Conservation (phyloP, 164 flowering plant species). For the Cinnamomum micranthum region DNA sequence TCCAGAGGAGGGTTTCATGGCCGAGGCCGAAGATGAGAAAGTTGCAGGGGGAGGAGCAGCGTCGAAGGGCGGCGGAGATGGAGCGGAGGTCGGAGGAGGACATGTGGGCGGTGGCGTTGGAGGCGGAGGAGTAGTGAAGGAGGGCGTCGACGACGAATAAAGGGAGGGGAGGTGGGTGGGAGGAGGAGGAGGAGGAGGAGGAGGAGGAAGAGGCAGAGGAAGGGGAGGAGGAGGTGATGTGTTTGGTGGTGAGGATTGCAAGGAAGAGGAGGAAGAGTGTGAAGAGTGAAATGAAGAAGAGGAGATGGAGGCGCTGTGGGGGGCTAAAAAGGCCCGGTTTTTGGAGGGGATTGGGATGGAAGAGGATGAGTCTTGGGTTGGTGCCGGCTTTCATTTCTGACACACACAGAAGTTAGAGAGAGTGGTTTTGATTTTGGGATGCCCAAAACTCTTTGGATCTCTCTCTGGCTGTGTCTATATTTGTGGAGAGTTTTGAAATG, state of each 20-base stretch:
- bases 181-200: no score
- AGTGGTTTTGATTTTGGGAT: no score
- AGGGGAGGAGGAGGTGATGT: slow-evolving; percentile 12
- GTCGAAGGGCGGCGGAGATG: slow-evolving; percentile 43
- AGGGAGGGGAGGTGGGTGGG: slow-evolving; percentile 22
- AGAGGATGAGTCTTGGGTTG: slow-evolving; percentile 26
- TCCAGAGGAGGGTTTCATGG: slow-evolving; percentile 83
- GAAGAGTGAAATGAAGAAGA: slow-evolving; percentile 56
- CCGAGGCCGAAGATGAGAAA: slow-evolving; percentile 82
- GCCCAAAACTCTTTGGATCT: no score
- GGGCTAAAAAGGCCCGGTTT: slow-evolving; percentile 32
- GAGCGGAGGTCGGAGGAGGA: slow-evolving; percentile 43
- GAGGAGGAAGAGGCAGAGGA: background rate
- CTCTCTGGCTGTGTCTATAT: no score
- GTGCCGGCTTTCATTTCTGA: slow-evolving; percentile 8
- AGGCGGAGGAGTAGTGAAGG: slow-evolving; percentile 57
- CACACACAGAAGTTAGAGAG: no score
- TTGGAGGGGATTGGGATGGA: slow-evolving; percentile 26
- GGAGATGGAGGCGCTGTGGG: slow-evolving; percentile 48
- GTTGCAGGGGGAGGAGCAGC: slow-evolving; percentile 47
- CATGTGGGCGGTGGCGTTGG: slow-evolving; percentile 53
- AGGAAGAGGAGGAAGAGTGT: slow-evolving; percentile 41
- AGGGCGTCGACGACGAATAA: slow-evolving; percentile 39
- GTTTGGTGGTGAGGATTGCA: slow-evolving; percentile 40
- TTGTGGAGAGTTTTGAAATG: no score